A percentile compares a stretch with the other conserved stretches of the same genome.
Conservation (phyloP, 164 flowering plant genomes). For the Stephania japonica region DNA sequence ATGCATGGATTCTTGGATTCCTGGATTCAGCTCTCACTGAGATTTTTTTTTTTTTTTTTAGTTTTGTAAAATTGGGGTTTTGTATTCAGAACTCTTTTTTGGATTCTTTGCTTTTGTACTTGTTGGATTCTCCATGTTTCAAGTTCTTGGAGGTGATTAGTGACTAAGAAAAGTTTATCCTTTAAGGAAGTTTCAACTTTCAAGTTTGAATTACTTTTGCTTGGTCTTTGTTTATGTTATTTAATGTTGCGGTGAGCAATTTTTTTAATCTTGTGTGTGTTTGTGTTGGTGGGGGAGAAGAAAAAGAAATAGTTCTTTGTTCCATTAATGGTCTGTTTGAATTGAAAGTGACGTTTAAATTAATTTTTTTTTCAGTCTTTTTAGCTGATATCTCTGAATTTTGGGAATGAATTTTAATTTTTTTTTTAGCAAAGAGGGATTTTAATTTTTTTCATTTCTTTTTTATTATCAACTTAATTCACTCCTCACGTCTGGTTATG, state of each 20-base stretch:
- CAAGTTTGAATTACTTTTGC: not conserved
- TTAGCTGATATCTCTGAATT: too few relatives aligned
- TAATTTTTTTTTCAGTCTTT: too few relatives aligned
- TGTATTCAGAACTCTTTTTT: not conserved
- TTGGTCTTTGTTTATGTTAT: not conserved
- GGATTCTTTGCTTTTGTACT: constrained; percentile 3
- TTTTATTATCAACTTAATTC: too few relatives aligned
- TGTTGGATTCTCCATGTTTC: not conserved
- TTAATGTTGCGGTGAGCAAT: not conserved
- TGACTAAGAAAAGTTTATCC: not conserved
- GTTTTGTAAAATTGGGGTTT: constrained; percentile 1
- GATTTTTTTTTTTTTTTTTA: not conserved
- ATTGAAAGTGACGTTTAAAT: too few relatives aligned
- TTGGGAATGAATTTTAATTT: too few relatives aligned
- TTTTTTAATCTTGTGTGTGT: not conserved
- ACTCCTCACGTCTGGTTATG: too few relatives aligned
- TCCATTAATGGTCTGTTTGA: too few relatives aligned
- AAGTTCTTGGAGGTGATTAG: not conserved
- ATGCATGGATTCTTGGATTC: constrained; percentile 21
- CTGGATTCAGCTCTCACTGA: constrained; percentile 12
- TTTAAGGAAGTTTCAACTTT: not conserved
- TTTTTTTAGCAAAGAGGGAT: too few relatives aligned
- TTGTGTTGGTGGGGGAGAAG: not conserved
- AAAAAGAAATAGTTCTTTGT: too few relatives aligned
- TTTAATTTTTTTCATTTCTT: not conserved